A percentile compares a stretch with the other conserved stretches of the same genome.
Evolutionary conservation across 1,139 yeast genomes (phyloP).

Genomic region (Geotrichum fermentans): DNA sequence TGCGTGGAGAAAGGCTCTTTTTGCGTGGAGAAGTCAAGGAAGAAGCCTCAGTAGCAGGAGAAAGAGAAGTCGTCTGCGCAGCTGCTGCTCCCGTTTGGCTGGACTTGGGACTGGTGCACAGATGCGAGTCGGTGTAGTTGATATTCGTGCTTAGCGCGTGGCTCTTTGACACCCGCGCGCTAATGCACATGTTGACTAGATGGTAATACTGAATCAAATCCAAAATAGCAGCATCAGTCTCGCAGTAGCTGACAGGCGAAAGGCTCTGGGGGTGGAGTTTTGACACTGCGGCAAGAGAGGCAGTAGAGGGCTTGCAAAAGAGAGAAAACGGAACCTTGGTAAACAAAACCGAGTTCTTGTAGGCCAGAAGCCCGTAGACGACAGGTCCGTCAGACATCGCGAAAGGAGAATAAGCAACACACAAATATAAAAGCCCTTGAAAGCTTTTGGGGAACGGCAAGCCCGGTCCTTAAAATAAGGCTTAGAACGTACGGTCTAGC

Average conservation of each 20-base stretch:
- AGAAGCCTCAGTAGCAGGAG: neutral
- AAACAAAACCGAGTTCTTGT: slow-evolving; percentile 15
- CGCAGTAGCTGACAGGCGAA: slow-evolving; percentile 1
- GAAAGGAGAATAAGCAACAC: neutral
- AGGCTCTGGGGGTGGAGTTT: neutral
- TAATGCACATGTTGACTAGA: slow-evolving; percentile 14
- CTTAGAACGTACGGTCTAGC: too few species aligned
- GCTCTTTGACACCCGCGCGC: slow-evolving; percentile 5
- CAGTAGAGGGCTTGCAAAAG: neutral
- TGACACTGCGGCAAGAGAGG: neutral
- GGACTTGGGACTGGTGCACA: too few species aligned
- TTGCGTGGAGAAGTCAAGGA: neutral
- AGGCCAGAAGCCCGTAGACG: slow-evolving; percentile 16
- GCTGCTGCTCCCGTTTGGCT: too few species aligned
- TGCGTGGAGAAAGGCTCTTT: neutral
- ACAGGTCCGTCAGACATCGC: slow-evolving; percentile 9
- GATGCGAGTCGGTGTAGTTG: neutral
- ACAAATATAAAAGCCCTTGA: neutral
- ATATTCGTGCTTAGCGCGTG: slow-evolving; percentile 5
- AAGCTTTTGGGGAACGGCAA: too few species aligned
- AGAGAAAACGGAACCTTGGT: slow-evolving; percentile 18
- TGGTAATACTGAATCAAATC: slow-evolving; percentile 17
- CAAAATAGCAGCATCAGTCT: slow-evolving; percentile 7
- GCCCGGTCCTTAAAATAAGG: too few species aligned
- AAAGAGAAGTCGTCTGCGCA: neutral